Percentiles rank a stretch among this genome's conserved stretches.
Conservation (phyloP, 306 rosid species). For the cucumber (Cucumis sativus) region DNA sequence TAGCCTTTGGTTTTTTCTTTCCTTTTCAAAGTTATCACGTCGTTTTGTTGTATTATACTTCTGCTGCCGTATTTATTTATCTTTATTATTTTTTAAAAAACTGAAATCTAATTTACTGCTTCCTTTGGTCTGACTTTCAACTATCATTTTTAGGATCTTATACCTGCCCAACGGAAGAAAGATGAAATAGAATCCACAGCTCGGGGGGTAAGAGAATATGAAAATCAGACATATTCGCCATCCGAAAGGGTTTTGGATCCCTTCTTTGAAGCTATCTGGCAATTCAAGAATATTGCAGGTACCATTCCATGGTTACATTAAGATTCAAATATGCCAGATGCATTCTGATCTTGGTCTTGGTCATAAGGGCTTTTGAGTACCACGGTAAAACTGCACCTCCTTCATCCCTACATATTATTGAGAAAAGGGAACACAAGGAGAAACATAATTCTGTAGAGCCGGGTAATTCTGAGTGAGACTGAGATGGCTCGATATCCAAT, state of each 20-base stretch:
- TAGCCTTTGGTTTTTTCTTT: background rate
- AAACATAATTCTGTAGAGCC: background rate
- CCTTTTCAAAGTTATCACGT: background rate
- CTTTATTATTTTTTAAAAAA: background rate
- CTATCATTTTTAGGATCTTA: background rate
- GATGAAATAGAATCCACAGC: slow-evolving; percentile 5
- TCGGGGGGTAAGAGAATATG: slow-evolving; percentile 2
- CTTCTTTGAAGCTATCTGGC: slow-evolving; percentile 30
- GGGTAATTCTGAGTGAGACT: background rate
- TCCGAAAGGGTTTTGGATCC: background rate
- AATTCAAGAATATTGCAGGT: slow-evolving; percentile 37
- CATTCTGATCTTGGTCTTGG: background rate
- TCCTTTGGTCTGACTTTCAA: background rate
- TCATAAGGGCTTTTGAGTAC: slow-evolving; percentile 10
- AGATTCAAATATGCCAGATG: slow-evolving; percentile 41
- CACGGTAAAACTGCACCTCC: slow-evolving; percentile 16
- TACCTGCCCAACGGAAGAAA: slow-evolving; percentile 16
- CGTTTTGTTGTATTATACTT: background rate
- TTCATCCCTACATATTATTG: background rate
- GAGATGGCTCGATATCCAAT: background rate
- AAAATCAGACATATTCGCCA: background rate
- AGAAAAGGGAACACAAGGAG: background rate
- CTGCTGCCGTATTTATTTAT: background rate
- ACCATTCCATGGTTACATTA: slow-evolving; percentile 51
- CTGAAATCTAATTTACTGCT: background rate